Evolutionary conservation across 495 filamentous ascomycete genomes (phyloP), one percentile per base, ranked within the genome.

Genomic region (Hyaloscypha finlandica): DNA sequence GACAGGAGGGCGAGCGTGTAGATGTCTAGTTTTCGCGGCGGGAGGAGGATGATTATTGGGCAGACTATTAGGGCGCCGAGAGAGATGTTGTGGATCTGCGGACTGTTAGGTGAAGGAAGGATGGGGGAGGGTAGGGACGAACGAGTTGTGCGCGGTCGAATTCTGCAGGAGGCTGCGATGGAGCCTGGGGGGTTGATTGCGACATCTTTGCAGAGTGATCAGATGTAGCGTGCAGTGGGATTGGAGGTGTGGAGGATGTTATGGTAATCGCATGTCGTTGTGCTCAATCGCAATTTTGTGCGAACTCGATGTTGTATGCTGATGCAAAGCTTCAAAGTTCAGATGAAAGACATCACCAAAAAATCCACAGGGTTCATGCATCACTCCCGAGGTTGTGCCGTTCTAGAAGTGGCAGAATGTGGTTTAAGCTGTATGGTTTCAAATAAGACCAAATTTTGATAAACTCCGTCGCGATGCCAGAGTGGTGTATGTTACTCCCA

Each of bases 1-100:
- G 25, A 30, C 4, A 70, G n/a, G 31, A 74, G 67, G 3, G 53
- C 51, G 68, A 91, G 79, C 65, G 90, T 83, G 77, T 86, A 89
- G 63, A 85, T 33, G 74, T 88, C 91, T 54, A 96, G 78, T 74
- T 92, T 92, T 53, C 93, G 90, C 0, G 92, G 91, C 4, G 94
- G 94, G 16, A 97, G 82, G 65, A 86, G 78, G 59, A 90, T 83
- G 42, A 92, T 85, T 60, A 90, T 71, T 2, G 94, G 92, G 45
- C 87, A 86, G 32, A 85, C 80, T 63, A 96, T 69, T 61, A 94
- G 80, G 71, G 89, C 84, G 60, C 77, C 83, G 9, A 88, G 72
- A 11, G 92, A 67, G 35, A 70, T 32, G 33, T 71, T 69, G 61
- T 65, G 64, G n/a, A 73, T 57, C 16, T 45, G 63, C 30, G 56